These are phyloP conservation scores for Podaxis rugospora DNA, from an alignment of 768 basidiomycete species.

Conservation along the genomic window DNA sequence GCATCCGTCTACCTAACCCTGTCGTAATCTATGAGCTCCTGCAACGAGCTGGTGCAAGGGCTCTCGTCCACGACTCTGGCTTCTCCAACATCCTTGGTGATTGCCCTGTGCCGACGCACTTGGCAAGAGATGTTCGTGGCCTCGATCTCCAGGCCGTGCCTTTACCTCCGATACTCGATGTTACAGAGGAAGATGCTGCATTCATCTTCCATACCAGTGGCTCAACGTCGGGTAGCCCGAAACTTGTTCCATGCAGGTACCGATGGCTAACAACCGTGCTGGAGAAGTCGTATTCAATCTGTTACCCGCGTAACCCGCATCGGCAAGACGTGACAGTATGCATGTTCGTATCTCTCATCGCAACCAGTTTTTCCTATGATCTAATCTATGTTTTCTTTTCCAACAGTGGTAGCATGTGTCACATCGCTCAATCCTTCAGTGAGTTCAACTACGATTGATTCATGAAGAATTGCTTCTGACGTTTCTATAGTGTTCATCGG, in stretches of 20 bases:
- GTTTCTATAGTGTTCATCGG: constrained; percentile 60
- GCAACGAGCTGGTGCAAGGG: constrained; percentile 53
- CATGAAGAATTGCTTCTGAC: constrained; percentile 19
- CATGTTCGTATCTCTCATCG: constrained; percentile 49
- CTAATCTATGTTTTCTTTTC: constrained; percentile 28
- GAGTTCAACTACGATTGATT: constrained; percentile 29
- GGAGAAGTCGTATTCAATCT: constrained; percentile 53
- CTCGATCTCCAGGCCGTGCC: constrained; percentile 27
- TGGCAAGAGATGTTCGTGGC: constrained; percentile 21
- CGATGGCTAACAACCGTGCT: constrained; percentile 61
- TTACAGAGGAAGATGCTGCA: constrained; percentile 38
- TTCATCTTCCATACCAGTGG: constrained; percentile 82
- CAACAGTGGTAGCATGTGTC: constrained; percentile 77
- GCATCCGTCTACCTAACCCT: constrained; percentile 71
- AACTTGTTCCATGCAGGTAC: constrained; percentile 69
- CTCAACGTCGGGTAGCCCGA: constrained; percentile 80
- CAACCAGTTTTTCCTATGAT: constrained; percentile 15
- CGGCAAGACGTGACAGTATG: constrained; percentile 66
- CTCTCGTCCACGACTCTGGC: constrained; percentile 60
- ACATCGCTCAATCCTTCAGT: constrained; percentile 77
- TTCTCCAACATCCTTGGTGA: constrained; percentile 39
- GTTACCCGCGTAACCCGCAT: constrained; percentile 41
- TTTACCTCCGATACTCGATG: constrained; percentile 23
- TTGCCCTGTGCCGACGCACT: constrained; percentile 48
- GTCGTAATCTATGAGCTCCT: constrained; percentile 68